Percentiles rank a stretch among this genome's conserved stretches.
Evolutionary conservation across 495 filamentous ascomycete species (phyloP).

Genomic region (Pseudotulostoma volvatum): DNA sequence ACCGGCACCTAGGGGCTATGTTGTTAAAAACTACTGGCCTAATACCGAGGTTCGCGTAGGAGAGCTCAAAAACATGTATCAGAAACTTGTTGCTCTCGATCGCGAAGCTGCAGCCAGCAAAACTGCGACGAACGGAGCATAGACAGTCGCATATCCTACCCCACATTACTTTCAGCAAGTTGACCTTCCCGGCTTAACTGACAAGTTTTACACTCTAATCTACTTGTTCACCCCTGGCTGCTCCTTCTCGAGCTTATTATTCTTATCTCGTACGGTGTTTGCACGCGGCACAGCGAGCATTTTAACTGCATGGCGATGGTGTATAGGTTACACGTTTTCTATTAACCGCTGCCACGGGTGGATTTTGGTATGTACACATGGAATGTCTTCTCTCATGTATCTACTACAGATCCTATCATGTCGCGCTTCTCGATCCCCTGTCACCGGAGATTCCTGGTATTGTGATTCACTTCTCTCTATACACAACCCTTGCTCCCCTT

Average conservation of each 20-base stretch:
- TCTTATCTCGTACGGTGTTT: neutral
- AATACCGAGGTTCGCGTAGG: conserved; percentile 30
- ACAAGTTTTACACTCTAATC: too few species aligned
- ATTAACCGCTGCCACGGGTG: neutral
- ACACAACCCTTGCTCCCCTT: too few species aligned
- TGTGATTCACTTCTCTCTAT: too few species aligned
- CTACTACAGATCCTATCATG: too few species aligned
- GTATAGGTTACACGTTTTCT: neutral
- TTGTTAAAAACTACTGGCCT: conserved; percentile 32
- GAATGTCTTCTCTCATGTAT: too few species aligned
- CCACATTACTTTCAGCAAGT: too few species aligned
- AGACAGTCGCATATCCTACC: neutral
- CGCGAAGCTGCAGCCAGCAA: conserved; percentile 5
- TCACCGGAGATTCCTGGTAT: too few species aligned
- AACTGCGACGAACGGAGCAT: conserved; percentile 16
- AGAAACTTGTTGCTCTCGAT: conserved; percentile 23
- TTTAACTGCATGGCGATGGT: neutral
- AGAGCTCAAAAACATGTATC: conserved; percentile 33
- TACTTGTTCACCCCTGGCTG: too few species aligned
- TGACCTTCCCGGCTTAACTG: too few species aligned
- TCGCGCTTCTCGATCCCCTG: too few species aligned
- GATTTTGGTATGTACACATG: neutral
- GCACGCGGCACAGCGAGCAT: neutral
- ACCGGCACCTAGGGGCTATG: conserved; percentile 24
- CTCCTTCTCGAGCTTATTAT: neutral